Percentiles rank a stretch among this genome's conserved stretches.
These are phyloP conservation scores for Epichloe sylvatica DNA, from an alignment of 2,329 filamentous ascomycete genomes.

Conservation along the genomic window DNA sequence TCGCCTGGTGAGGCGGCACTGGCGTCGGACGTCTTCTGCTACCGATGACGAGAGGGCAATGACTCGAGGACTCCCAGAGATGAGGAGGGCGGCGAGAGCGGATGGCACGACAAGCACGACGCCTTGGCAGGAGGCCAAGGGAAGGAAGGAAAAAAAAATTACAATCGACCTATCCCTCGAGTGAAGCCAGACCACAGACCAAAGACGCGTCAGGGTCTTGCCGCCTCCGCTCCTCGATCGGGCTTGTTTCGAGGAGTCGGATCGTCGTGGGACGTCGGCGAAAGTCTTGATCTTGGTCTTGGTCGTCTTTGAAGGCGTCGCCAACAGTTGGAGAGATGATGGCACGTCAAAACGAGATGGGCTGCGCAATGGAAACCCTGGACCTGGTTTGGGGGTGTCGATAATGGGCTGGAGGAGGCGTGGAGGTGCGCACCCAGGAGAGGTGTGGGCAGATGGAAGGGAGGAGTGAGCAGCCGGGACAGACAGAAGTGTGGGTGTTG, in stretches of 20 bases:
- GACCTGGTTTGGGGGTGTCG: slow-evolving; percentile 25
- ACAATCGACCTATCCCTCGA: not conserved
- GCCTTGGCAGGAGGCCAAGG: not conserved
- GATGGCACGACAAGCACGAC: not conserved
- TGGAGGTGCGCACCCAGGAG: slow-evolving; percentile 22
- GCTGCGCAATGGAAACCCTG: slow-evolving; percentile 14
- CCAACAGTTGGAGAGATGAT: slow-evolving; percentile 3
- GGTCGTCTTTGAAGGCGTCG: slow-evolving; percentile 3
- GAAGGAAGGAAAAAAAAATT: not conserved
- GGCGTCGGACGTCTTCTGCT: not conserved
- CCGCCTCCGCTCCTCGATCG: slow-evolving; percentile 4
- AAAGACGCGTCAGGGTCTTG: slow-evolving; percentile 3
- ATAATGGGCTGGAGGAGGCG: slow-evolving; percentile 28
- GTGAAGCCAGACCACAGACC: not conserved
- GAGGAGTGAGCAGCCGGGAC: slow-evolving; percentile 11
- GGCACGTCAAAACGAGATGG: slow-evolving; percentile 6
- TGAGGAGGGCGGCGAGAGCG: not conserved
- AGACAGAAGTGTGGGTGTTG: slow-evolving; percentile 5
- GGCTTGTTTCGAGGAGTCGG: not conserved
- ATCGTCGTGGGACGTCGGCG: slow-evolving; percentile 2
- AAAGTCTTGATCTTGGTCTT: slow-evolving; percentile 1
- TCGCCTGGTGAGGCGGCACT: slow-evolving; percentile 1
- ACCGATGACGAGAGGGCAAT: not conserved
- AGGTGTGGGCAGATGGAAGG: slow-evolving; percentile 21
- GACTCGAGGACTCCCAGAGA: not conserved